These are phyloP conservation scores for Pythium pyrilobum DNA, from an alignment of 352 stramenopile species.

Conservation along the genomic window DNA sequence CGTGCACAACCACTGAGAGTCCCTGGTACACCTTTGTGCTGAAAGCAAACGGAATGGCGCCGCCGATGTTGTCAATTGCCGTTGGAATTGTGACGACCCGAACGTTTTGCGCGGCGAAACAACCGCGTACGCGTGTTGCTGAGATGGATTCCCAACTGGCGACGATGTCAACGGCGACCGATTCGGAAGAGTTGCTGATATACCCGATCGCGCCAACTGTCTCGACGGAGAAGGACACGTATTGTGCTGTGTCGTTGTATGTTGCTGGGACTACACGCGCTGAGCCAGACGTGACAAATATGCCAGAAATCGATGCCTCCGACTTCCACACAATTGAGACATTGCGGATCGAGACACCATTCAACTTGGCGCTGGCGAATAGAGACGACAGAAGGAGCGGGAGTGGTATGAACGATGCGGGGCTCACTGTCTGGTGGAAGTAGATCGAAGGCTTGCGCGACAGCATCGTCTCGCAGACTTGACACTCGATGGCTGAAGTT, in stretches of 20 bases:
- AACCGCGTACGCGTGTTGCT: not conserved
- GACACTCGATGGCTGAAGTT: slow-evolving; percentile 3
- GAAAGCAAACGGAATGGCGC: slow-evolving; percentile 18
- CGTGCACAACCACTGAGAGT: slow-evolving; percentile 11
- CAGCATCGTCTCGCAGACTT: slow-evolving; percentile 10
- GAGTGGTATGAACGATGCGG: not conserved
- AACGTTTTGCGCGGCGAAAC: slow-evolving; percentile 11
- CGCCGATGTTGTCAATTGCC: not conserved
- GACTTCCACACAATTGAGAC: slow-evolving; percentile 9
- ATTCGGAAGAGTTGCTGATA: slow-evolving; percentile 1
- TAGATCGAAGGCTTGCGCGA: slow-evolving; percentile 4
- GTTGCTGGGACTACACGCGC: not conserved
- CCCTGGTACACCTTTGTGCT: slow-evolving; percentile 22
- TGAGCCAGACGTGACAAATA: not conserved
- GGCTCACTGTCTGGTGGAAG: not conserved
- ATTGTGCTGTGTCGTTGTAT: slow-evolving; percentile 11
- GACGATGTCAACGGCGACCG: slow-evolving; percentile 9
- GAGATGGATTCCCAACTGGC: slow-evolving; percentile 7
- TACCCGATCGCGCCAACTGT: not conserved
- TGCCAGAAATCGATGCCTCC: not conserved
- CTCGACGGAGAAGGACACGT: not conserved
- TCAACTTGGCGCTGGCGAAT: not conserved
- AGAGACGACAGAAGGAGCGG: not conserved
- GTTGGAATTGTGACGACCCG: slow-evolving; percentile 13
- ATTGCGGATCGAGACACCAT: not conserved